A percentile compares a stretch with the other conserved stretches of the same genome.
phyloP scores from a whole-genome alignment of 805 yeast genomes.

The Wickerhamomyces strasburgensis region DNA sequence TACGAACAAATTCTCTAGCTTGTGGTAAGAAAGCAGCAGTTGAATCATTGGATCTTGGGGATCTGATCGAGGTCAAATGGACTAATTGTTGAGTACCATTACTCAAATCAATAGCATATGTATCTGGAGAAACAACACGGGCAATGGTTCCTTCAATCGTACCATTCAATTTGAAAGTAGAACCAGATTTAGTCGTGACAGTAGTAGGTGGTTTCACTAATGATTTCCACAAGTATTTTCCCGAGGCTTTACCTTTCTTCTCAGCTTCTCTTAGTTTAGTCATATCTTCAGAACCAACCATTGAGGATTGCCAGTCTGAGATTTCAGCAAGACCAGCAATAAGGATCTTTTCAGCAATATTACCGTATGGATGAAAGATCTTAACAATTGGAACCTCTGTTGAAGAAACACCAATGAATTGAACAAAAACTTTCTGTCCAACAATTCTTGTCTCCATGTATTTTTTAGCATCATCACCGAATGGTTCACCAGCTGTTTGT shows the following conservation, averaged over 20 bases:
- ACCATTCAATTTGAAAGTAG: slow-evolving; percentile 39
- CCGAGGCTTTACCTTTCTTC: slow-evolving; percentile 49
- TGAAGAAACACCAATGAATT: slow-evolving; percentile 55
- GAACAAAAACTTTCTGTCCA: slow-evolving; percentile 53
- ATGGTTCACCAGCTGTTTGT: slow-evolving; percentile 43
- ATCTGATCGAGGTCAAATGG: slow-evolving; percentile 71
- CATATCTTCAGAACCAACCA: slow-evolving; percentile 66
- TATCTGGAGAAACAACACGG: slow-evolving; percentile 64
- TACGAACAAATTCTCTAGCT: slow-evolving; percentile 74
- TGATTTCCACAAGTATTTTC: slow-evolving; percentile 54
- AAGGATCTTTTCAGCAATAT: slow-evolving; percentile 62
- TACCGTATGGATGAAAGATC: slow-evolving; percentile 71
- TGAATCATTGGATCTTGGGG: slow-evolving; percentile 63
- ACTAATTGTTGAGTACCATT: slow-evolving; percentile 49
- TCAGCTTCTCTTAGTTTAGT: slow-evolving; percentile 58
- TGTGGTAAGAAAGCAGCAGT: slow-evolving; percentile 51
- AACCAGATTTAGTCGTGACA: slow-evolving; percentile 17
- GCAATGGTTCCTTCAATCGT: slow-evolving; percentile 51
- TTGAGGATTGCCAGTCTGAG: slow-evolving; percentile 72
- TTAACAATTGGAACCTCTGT: slow-evolving; percentile 57
- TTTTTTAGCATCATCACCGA: slow-evolving; percentile 59
- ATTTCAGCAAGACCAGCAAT: slow-evolving; percentile 69
- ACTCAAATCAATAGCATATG: slow-evolving; percentile 48
- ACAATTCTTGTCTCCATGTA: slow-evolving; percentile 62
- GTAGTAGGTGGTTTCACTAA: slow-evolving; percentile 21